These are phyloP conservation scores for Tubosaeta sp. DNA, from an alignment of 768 basidiomycete species.

Conservation along the genomic window DNA sequence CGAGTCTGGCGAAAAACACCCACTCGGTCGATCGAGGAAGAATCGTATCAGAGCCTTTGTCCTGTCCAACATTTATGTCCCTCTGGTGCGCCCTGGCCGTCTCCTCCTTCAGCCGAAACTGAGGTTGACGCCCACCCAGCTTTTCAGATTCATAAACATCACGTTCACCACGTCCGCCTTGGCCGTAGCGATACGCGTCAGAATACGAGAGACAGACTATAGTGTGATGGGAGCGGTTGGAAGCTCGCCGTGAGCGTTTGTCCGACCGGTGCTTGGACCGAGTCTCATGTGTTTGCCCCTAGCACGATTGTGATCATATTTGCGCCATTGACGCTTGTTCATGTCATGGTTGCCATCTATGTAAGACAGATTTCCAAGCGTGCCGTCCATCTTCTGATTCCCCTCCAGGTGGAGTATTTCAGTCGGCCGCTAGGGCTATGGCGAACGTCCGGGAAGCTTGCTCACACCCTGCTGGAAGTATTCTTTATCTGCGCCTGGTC, in stretches of 20 bases:
- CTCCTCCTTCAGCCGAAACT: not conserved
- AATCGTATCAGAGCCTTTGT: slow-evolving; percentile 63
- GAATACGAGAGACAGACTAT: slow-evolving; percentile 48
- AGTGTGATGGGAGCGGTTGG: slow-evolving; percentile 69
- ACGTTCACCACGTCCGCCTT: slow-evolving; percentile 76
- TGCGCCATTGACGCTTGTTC: slow-evolving; percentile 74
- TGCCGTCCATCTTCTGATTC: slow-evolving; percentile 14
- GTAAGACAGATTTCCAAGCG: slow-evolving; percentile 40
- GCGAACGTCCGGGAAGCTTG: slow-evolving; percentile 82
- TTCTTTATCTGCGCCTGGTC: slow-evolving; percentile 94
- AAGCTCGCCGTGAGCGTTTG: slow-evolving; percentile 66
- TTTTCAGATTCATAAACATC: slow-evolving; percentile 83
- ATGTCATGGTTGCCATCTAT: slow-evolving; percentile 84
- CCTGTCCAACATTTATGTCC: slow-evolving; percentile 71
- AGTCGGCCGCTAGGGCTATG: slow-evolving; percentile 89
- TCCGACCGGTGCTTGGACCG: not conserved
- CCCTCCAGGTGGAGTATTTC: slow-evolving; percentile 80
- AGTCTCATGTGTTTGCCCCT: not conserved
- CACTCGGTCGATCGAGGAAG: slow-evolving; percentile 30
- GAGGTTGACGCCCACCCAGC: slow-evolving; percentile 37
- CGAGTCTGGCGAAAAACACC: slow-evolving; percentile 29
- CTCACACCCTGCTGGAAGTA: slow-evolving; percentile 83
- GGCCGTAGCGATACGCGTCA: slow-evolving; percentile 74
- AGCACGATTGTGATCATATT: slow-evolving; percentile 85
- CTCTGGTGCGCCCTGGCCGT: slow-evolving; percentile 49